Evolutionary conservation across 2,329 filamentous ascomycete genomes (phyloP), one percentile per base, ranked within the genome.

Genomic region (Claviceps maximensis): DNA sequence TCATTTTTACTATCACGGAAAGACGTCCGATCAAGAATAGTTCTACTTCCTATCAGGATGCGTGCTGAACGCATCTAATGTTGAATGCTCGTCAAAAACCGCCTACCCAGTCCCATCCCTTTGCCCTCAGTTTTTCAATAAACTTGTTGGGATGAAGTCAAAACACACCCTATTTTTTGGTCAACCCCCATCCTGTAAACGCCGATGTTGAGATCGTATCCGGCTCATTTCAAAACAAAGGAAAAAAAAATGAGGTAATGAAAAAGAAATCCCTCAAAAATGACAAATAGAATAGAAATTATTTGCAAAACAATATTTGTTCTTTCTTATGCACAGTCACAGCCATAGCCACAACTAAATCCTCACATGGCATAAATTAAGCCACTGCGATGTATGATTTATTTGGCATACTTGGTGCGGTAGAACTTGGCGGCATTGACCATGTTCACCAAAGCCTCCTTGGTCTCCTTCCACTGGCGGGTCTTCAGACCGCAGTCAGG

Each of bases 401-500:
- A 77, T 74, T 86, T 82, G 70, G 82, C 69, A 75, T 94, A 86
- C 81, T 95, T 89, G 73, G 84, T 74, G 71, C 93, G 91, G 89
- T 83, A 97, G 80, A 77, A 85, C 83, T 96, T 96, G 79, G 93
- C 91, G 55, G 93, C 93, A 71, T 91, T 90, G 74, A 98, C 91
- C 89, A 98, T 86, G 84, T 96, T 95, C 77, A 76, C 77, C 68
- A 98, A 77, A 55, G 91, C 88, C 68, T 89, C 89, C 86, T 96
- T 97, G 73, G 90, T 95, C 84, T 98, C 91, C 73, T 86, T 83
- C 91, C 93, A 97, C 78, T 95, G 87, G 65, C 93, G 87, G 63
- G 93, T 98, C 89, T 98, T 98, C 56, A 98, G 84, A 79, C 93
- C 93, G 69, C 93, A 98, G 79, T 98, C 93, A 62, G 93, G 93